Percentiles rank a stretch among this genome's conserved stretches.
Evolutionary conservation across 805 yeast genomes (phyloP).

Genomic region (Saccharomycopsis sp.): DNA sequence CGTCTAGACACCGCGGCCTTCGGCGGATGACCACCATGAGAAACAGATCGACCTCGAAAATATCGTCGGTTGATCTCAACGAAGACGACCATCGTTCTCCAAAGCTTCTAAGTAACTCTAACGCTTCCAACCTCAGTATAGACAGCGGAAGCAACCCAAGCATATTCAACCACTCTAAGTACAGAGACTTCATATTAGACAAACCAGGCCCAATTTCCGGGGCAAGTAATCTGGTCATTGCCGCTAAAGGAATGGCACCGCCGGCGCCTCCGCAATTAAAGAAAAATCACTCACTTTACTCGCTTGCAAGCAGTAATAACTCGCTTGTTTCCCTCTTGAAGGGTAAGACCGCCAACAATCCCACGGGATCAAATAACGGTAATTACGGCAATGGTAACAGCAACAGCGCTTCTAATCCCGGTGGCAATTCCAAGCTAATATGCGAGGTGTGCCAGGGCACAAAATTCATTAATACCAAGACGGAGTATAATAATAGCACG

Average conservation of each 20-base stretch:
- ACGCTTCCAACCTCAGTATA: background rate
- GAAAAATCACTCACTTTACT: slow-evolving; percentile 10
- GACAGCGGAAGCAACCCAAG: background rate
- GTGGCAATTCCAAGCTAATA: background rate
- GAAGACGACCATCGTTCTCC: background rate
- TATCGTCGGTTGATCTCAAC: background rate
- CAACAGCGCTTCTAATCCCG: too few relatives aligned
- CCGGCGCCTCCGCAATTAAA: background rate
- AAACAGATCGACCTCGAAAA: background rate
- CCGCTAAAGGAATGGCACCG: background rate
- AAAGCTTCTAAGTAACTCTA: background rate
- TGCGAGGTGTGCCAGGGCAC: slow-evolving; percentile 19
- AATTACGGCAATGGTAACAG: background rate
- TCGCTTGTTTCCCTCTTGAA: background rate
- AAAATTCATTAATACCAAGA: slow-evolving; percentile 9
- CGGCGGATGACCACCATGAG: background rate
- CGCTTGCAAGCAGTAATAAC: slow-evolving; percentile 3
- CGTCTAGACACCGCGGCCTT: background rate
- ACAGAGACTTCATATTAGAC: background rate
- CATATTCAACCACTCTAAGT: background rate
- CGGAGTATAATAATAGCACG: slow-evolving; percentile 8
- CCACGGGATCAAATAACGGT: slow-evolving; percentile 6
- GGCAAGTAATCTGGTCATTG: background rate
- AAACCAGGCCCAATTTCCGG: too few relatives aligned
- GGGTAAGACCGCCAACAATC: background rate